These are phyloP conservation scores for Carex cristatella DNA, from an alignment of 176 grass and related monocot species.

Conservation along the genomic window DNA sequence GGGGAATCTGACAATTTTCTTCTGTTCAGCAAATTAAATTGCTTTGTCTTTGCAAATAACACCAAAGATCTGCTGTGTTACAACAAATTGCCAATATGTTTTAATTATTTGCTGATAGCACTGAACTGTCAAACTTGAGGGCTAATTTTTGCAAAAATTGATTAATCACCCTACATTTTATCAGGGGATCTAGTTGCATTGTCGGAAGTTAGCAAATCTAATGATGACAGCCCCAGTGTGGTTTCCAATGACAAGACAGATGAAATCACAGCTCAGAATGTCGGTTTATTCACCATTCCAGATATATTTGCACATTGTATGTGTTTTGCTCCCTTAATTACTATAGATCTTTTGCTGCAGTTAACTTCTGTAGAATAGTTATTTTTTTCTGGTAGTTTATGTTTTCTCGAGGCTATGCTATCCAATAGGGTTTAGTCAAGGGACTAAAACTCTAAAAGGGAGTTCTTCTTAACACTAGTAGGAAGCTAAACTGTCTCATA, in stretches of 20 bases:
- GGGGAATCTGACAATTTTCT: no score
- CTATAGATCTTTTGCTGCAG: background rate
- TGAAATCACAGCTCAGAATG: background rate
- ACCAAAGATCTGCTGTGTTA: no score
- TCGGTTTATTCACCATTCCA: background rate
- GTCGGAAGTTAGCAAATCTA: background rate
- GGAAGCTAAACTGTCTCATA: background rate
- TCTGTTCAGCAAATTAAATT: no score
- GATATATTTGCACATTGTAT: background rate
- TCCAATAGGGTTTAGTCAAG: background rate
- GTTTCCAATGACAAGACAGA: background rate
- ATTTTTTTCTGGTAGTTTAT: background rate
- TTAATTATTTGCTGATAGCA: no score
- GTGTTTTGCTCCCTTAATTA: background rate
- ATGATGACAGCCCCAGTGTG: background rate
- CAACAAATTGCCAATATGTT: no score
- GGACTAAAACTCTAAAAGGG: background rate
- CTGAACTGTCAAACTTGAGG: no score
- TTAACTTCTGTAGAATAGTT: background rate
- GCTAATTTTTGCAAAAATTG: no score
- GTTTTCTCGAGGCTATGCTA: background rate
- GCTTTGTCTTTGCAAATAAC: no score
- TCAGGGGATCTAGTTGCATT: background rate
- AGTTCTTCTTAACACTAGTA: background rate
- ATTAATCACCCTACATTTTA: background rate